Conservation (phyloP, 2,329 filamentous ascomycete genomes). For the Rasamsonia emersonii region DNA sequence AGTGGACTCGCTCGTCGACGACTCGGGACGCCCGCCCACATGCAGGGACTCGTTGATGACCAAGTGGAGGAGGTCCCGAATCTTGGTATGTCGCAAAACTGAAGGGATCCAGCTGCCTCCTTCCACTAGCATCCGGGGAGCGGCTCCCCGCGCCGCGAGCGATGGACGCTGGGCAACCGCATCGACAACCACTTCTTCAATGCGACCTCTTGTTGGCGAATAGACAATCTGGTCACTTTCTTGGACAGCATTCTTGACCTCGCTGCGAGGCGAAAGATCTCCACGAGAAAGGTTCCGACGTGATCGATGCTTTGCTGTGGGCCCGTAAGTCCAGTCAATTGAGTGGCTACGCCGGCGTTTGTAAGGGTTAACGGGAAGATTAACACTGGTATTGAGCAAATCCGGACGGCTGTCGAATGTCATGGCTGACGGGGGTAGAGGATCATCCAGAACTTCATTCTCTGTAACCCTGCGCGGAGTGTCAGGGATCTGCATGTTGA, state of each 20-base stretch:
- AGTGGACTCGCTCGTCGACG: constrained; percentile 35
- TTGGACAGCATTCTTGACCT: constrained; percentile 33
- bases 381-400: constrained; percentile 35
- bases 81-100: constrained; percentile 34
- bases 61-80: constrained; percentile 37
- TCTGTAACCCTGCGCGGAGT: constrained; percentile 42
- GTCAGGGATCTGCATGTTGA: constrained; percentile 67
- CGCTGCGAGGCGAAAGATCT: constrained; percentile 29
- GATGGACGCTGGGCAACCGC: constrained; percentile 28
- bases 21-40: constrained; percentile 41
- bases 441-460: constrained; percentile 22
- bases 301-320: constrained; percentile 28
- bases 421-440: constrained; percentile 14
- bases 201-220: constrained; percentile 24
- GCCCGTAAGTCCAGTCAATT: constrained; percentile 23
- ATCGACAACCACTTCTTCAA: constrained; percentile 32
- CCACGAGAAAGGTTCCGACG: constrained; percentile 22
- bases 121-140: constrained; percentile 27
- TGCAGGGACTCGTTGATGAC: constrained; percentile 42
- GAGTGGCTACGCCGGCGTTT: constrained; percentile 38
- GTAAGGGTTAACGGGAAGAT: constrained; percentile 34
- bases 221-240: constrained; percentile 34
- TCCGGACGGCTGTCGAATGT: constrained; percentile 29
- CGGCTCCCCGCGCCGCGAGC: constrained; percentile 26
- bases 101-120: constrained; percentile 26